Percentiles rank a stretch among this genome's conserved stretches.
Evolutionary conservation across 2,329 filamentous ascomycete species (phyloP).

Genomic region (Fusarium xylarioides): DNA sequence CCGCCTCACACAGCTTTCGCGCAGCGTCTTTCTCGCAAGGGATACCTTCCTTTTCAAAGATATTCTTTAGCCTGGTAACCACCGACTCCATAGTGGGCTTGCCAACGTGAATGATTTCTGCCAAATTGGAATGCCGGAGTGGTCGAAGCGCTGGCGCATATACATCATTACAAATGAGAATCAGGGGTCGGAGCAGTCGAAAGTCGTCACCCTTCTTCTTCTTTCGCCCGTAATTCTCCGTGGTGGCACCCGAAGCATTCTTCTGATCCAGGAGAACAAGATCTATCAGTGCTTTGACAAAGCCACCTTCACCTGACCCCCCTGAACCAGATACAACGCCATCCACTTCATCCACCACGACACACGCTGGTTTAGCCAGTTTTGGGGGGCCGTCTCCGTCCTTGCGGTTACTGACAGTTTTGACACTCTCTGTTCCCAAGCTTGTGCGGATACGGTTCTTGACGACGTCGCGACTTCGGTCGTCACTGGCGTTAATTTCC

Average conservation of each 20-base stretch:
- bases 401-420: slow-evolving; percentile 70
- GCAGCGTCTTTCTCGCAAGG: slow-evolving; percentile 89
- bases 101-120: slow-evolving; percentile 91
- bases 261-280: slow-evolving; percentile 86
- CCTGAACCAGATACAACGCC: slow-evolving; percentile 87
- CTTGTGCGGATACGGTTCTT: slow-evolving; percentile 91
- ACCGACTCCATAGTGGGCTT: slow-evolving; percentile 90
- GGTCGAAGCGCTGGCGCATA: slow-evolving; percentile 91
- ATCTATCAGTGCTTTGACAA: slow-evolving; percentile 94
- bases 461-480: slow-evolving; percentile 88
- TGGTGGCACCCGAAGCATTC: slow-evolving; percentile 59
- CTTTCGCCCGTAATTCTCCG: slow-evolving; percentile 46
- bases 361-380: slow-evolving; percentile 85
- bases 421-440: slow-evolving; percentile 93
- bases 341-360: slow-evolving; percentile 96
- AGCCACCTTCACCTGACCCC: slow-evolving; percentile 85
- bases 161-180: slow-evolving; percentile 96
- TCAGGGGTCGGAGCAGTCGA: slow-evolving; percentile 83
- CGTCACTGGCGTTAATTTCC: slow-evolving; percentile 98
- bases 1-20: slow-evolving; percentile 81
- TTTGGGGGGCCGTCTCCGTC: slow-evolving; percentile 68
- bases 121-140: slow-evolving; percentile 82
- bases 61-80: slow-evolving; percentile 78
- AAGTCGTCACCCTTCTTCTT: slow-evolving; percentile 89
- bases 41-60: slow-evolving; percentile 91